Evolutionary conservation across 129 eudicot species (phyloP), one percentile per base, ranked within the genome.

Genomic region (Saposhnikovia divaricata): DNA sequence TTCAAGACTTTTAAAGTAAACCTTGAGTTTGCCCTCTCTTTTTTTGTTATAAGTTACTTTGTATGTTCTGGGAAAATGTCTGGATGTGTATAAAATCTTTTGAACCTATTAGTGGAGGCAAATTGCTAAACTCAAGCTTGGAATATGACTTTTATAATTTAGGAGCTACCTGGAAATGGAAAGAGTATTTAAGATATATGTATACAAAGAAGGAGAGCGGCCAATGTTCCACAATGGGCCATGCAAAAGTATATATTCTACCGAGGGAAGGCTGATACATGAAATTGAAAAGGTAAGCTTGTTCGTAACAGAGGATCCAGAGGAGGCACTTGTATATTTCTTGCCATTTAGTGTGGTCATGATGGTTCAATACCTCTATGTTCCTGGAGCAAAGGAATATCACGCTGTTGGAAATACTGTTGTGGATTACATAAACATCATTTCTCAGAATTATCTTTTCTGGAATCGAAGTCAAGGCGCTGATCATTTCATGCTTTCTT

Each of bases 381-480:
- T 51, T 5, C 89, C 84, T 0, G 80, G 82, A 13, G 71, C 83
- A 15, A 39, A 37, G 5, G 85, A 83, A 40, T 79, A 81, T 57
- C 31, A 71, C 6, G 73, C 84, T 13, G 81, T 88, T 31, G 86
- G 88, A 31, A 61, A 80, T 51, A 82, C 87, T 37, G 71, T 88
- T 10, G 80, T 77, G 0, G 98, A 93, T 71, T 93, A 90, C 40
- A 78, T 93, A 1, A 39, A 80, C 31, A 51, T 86, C 23, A 82
- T 93, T 50, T 77, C 92, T 10, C 80, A 46, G 2, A 87, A 75
- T 74, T 83, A 93, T 48, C 89, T 88, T 21, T 93, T 82, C 48
- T 93, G 98, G 96, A 90, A 93, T 70, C 88, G 91, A 57, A 93
- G 89, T 76, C 89, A 78, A 25, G 98, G 92, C 0, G 92, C 93